Evolutionary conservation across 1,284 basidiomycete genomes (phyloP), one percentile per base, ranked within the genome.

Genomic region (Porogramme epimiltina): DNA sequence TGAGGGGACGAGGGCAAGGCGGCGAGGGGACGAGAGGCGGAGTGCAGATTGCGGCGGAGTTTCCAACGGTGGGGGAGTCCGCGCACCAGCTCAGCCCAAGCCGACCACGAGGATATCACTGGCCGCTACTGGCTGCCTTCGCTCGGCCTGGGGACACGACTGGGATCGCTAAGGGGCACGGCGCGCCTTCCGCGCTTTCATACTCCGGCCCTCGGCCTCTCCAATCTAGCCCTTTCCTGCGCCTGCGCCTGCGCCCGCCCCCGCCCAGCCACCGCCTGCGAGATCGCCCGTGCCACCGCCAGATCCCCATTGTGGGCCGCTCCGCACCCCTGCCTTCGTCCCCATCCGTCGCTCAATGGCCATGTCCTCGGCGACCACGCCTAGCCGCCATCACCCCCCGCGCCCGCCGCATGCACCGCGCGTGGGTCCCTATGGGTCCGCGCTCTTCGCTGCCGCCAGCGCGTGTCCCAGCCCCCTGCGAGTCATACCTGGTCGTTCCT

Each of bases 41-140:
- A 64, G 62, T 64, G 33, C 40, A 55, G 62, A 63, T 59, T 59
- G 49, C 51, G 47, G 61, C 62, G 61, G 62, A 64, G 62, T 64
- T 62, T 57, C 46, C 55, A 16, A 18, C 34, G 51, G 47, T 33
- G 25, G 18, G 38, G 24, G 54, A 45, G 38, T 40, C 51, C 47
- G 45, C 47, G 45, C 47, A n/a, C n/a, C n/a, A n/a, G n/a, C n/a
- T n/a, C 52, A 36, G 34, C 34, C 5, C 16, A 36, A 28, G 15
- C 34, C 44, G 33, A 47, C 54, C 56, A 61, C 60, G 54, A 56
- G 56, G 56, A 48, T 58, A 53, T 55, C 52, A 45, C 31, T 45
- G 39, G 52, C 45, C 28, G 13, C n/a, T n/a, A n/a, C n/a, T n/a
- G n/a, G n/a, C n/a, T n/a, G n/a, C n/a, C n/a, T n/a, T n/a, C n/a